A percentile compares a stretch with the other conserved stretches of the same genome.
Conservation (phyloP, 192 early-diverging fungal species). For the Rhizoclosmatium sp. region DNA sequence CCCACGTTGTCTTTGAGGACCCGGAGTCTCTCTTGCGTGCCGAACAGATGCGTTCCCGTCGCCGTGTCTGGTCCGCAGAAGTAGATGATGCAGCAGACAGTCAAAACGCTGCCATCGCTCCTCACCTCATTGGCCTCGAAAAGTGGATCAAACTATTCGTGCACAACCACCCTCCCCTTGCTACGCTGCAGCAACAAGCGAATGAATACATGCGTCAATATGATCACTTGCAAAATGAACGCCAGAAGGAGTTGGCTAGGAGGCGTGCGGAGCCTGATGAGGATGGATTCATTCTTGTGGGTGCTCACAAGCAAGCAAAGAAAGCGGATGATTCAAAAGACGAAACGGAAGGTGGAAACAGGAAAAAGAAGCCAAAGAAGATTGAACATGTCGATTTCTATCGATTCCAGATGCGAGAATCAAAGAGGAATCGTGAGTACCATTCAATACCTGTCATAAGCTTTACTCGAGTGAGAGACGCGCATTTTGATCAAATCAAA, state of each 20-base stretch:
- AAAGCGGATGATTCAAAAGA: conserved; percentile 65
- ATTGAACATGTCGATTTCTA: conserved; percentile 91
- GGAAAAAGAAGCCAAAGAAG: conserved; percentile 76
- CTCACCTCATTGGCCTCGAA: background rate
- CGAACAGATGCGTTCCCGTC: conserved; percentile 66
- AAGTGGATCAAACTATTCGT: conserved; percentile 33
- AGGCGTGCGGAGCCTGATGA: conserved; percentile 85
- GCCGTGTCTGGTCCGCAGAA: conserved; percentile 67
- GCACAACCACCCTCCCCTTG: conserved; percentile 48
- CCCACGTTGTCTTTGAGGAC: conserved; percentile 66
- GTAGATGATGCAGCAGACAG: conserved; percentile 34
- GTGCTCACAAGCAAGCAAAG: conserved; percentile 65
- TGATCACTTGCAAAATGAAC: conserved; percentile 75
- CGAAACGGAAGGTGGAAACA: conserved; percentile 45
- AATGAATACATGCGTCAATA: conserved; percentile 78
- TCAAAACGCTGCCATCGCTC: conserved; percentile 16
- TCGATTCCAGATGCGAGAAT: conserved; percentile 93
- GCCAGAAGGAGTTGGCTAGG: conserved; percentile 63
- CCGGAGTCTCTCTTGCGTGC: conserved; percentile 64
- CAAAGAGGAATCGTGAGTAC: conserved; percentile 81
- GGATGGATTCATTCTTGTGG: conserved; percentile 91
- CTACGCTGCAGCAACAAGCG: conserved; percentile 65
- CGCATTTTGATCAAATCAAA: too few relatives aligned
- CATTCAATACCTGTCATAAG: background rate
- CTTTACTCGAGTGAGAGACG: background rate